phyloP scores from a whole-genome alignment of 108 stramenopile species.

The Nitzschia sp. region DNA sequence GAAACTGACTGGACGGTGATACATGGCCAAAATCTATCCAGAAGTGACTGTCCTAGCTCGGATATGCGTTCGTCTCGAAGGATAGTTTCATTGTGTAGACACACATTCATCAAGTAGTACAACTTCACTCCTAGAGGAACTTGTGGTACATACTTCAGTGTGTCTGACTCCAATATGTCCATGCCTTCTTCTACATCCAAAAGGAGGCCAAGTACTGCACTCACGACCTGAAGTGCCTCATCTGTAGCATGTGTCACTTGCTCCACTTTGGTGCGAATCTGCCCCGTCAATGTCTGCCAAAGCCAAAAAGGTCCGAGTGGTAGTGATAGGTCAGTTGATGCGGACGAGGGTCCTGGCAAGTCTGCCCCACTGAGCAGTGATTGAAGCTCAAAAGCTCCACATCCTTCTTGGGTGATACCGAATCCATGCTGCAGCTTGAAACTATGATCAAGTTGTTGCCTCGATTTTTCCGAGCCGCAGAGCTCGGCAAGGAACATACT shows the following conservation, averaged over 20 bases:
- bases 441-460: slow-evolving; percentile 61
- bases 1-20: background rate
- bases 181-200: slow-evolving; percentile 50
- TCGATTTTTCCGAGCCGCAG: slow-evolving; percentile 28
- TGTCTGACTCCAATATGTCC: slow-evolving; percentile 2
- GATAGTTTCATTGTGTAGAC: slow-evolving; percentile 63
- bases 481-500: slow-evolving; percentile 43
- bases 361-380: slow-evolving; percentile 40
- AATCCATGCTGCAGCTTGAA: slow-evolving; percentile 52
- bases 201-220: slow-evolving; percentile 43
- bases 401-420: slow-evolving; percentile 38
- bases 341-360: background rate
- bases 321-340: slow-evolving; percentile 23
- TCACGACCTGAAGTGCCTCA: slow-evolving; percentile 43
- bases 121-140: slow-evolving; percentile 64
- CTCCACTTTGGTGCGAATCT: slow-evolving; percentile 30
- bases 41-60: slow-evolving; percentile 21
- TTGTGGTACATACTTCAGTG: background rate
- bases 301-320: slow-evolving; percentile 76
- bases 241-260: slow-evolving; percentile 24
- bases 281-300: slow-evolving; percentile 63
- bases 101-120: slow-evolving; percentile 76
- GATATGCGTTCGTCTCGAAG: slow-evolving; percentile 43
- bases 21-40: slow-evolving; percentile 26
- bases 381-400: slow-evolving; percentile 43